Evolutionary conservation across 208 protist genomes (phyloP).

Genomic region (Wallacemonas sp.): DNA sequence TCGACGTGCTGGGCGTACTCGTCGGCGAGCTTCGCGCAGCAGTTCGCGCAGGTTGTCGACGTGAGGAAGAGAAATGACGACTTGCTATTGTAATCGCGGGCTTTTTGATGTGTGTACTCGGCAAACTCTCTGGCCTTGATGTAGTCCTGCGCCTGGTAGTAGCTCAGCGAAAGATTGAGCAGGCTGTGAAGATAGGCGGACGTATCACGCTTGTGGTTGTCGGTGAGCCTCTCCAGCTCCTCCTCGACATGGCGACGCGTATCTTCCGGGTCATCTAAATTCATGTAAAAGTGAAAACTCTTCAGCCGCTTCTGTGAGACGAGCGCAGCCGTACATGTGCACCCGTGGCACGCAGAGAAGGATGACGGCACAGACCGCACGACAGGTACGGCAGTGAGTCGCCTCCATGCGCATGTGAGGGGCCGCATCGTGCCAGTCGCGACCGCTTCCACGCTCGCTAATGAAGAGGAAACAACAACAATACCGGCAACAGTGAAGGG

Average conservation of each 20-base stretch:
- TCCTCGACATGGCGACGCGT: slow-evolving; percentile 67
- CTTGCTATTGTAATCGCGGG: slow-evolving; percentile 31
- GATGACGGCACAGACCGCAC: too few species aligned
- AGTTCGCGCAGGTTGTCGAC: slow-evolving; percentile 52
- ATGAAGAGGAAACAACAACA: slow-evolving; percentile 3
- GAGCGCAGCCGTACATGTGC: background rate
- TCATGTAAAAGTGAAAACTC: slow-evolving; percentile 78
- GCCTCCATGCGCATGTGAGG: background rate
- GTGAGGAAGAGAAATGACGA: slow-evolving; percentile 73
- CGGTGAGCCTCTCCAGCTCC: slow-evolving; percentile 39
- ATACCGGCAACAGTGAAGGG: background rate
- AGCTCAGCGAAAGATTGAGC: slow-evolving; percentile 66
- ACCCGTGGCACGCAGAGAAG: too few species aligned
- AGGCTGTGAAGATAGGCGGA: slow-evolving; percentile 65
- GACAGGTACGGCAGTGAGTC: background rate
- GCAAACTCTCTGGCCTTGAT: slow-evolving; percentile 53
- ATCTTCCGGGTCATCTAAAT: slow-evolving; percentile 71
- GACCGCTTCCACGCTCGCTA: too few species aligned
- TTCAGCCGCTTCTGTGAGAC: slow-evolving; percentile 18
- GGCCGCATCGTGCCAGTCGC: background rate
- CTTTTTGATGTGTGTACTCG: slow-evolving; percentile 54
- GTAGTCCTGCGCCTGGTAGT: slow-evolving; percentile 67
- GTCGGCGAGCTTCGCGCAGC: slow-evolving; percentile 41
- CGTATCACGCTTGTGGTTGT: slow-evolving; percentile 45
- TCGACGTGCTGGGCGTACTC: slow-evolving; percentile 58